These are phyloP conservation scores for Brasenia schreberi DNA, from an alignment of 164 flowering plant species.

Conservation along the genomic window DNA sequence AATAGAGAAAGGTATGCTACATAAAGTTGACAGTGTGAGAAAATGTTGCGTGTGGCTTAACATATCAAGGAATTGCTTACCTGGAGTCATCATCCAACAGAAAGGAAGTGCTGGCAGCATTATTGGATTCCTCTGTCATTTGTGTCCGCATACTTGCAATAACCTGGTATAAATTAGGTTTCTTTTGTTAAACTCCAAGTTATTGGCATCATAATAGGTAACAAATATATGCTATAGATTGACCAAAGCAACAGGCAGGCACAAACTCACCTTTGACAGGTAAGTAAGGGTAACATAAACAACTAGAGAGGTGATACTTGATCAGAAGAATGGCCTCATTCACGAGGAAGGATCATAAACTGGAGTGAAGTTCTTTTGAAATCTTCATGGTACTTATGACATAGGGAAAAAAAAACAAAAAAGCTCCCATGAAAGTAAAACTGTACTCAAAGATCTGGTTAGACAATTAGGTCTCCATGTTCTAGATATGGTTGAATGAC, in stretches of 20 bases:
- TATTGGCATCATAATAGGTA: neutral
- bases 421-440: neutral
- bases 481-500: neutral
- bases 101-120: slow-evolving; percentile 21
- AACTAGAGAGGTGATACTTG: neutral
- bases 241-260: too few relatives aligned
- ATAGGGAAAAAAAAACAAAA: too few relatives aligned
- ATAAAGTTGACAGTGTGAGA: neutral
- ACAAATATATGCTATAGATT: neutral
- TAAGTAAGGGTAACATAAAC: too few relatives aligned
- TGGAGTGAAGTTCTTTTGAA: too few relatives aligned
- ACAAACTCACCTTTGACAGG: too few relatives aligned
- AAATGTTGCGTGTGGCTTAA: neutral
- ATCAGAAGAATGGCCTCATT: neutral
- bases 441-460: too few relatives aligned
- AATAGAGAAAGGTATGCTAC: slow-evolving; percentile 95
- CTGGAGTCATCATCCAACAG: slow-evolving; percentile 26
- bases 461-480: neutral
- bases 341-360: neutral
- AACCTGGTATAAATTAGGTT: slow-evolving; percentile 35
- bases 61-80: neutral
- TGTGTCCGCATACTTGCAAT: slow-evolving; percentile 42
- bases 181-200: neutral
- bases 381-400: too few relatives aligned
- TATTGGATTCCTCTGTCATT: slow-evolving; percentile 23